Conservation (phyloP, 2,329 filamentous ascomycete genomes). For the Aspergillus ochraceus region DNA sequence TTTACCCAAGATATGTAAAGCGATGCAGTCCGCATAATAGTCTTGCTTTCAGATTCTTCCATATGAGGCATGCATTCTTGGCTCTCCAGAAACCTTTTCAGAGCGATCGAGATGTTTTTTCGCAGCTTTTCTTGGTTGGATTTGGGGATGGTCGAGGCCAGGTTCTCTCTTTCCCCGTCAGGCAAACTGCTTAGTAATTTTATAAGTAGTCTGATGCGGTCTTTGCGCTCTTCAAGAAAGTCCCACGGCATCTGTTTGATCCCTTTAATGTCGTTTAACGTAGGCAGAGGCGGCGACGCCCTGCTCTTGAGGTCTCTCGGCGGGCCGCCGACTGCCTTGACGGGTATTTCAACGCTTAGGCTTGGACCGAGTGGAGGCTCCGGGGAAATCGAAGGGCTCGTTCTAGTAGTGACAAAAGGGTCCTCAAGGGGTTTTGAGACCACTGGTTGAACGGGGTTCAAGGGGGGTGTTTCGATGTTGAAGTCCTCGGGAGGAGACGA, state of each 20-base stretch:
- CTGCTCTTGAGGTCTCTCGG: not conserved
- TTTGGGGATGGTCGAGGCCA: constrained; percentile 15
- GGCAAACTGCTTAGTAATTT: constrained; percentile 27
- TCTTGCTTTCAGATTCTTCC: constrained; percentile 1
- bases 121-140: constrained; percentile 14
- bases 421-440: constrained; percentile 10
- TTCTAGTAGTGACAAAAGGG: constrained; percentile 3
- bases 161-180: constrained; percentile 18
- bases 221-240: constrained; percentile 36
- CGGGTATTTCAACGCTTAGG: constrained; percentile 8
- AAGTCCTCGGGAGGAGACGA: constrained; percentile 21
- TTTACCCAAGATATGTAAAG: constrained; percentile 36
- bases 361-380: constrained; percentile 9
- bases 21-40: constrained; percentile 26
- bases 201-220: constrained; percentile 38
- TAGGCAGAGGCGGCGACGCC: constrained; percentile 9
- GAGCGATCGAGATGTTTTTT: constrained; percentile 13
- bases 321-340: not conserved
- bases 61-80: constrained; percentile 9
- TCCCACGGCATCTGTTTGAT: constrained; percentile 35
- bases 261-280: constrained; percentile 25
- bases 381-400: constrained; percentile 19
- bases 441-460: constrained; percentile 27
- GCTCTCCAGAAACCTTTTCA: constrained; percentile 15
- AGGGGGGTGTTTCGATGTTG: constrained; percentile 35